Conservation (phyloP, 179 eudicot species). For the Spinacia oleracea region DNA sequence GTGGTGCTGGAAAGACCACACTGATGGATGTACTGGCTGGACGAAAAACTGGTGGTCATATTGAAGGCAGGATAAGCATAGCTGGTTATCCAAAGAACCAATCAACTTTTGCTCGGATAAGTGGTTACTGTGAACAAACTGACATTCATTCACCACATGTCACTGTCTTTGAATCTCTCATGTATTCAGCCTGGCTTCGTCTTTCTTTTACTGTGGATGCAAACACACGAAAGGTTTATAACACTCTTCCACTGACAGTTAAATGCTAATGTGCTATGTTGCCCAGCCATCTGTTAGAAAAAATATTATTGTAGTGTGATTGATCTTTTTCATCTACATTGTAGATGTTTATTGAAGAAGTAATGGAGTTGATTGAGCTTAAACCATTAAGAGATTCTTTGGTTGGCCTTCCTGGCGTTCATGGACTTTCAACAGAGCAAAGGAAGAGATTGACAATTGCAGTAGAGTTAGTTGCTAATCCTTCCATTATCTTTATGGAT, state of each 20-base stretch:
- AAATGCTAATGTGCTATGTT: not conserved
- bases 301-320: not conserved
- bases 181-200: slow-evolving; percentile 46
- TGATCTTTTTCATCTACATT: not conserved
- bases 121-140: slow-evolving; percentile 44
- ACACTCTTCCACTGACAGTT: not conserved
- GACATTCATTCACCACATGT: slow-evolving; percentile 45
- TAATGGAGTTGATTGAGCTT: slow-evolving; percentile 42
- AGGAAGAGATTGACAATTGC: slow-evolving; percentile 44
- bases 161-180: slow-evolving; percentile 40
- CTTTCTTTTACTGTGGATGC: slow-evolving; percentile 33
- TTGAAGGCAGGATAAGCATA: slow-evolving; percentile 39
- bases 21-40: slow-evolving; percentile 45
- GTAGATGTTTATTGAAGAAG: slow-evolving; percentile 44
- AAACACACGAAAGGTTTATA: slow-evolving; percentile 33
- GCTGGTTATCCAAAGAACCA: slow-evolving; percentile 45
- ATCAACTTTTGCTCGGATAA: slow-evolving; percentile 43
- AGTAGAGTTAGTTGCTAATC: slow-evolving; percentile 44
- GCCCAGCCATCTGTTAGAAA: not conserved
- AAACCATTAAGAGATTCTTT: slow-evolving; percentile 35
- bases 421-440: slow-evolving; percentile 44
- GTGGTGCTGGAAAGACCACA: slow-evolving; percentile 47
- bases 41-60: slow-evolving; percentile 40
- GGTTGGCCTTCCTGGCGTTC: slow-evolving; percentile 40
- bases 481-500: slow-evolving; percentile 48